phyloP scores from a whole-genome alignment of 2,329 filamentous ascomycete species.

The Coniochaeta sp. region DNA sequence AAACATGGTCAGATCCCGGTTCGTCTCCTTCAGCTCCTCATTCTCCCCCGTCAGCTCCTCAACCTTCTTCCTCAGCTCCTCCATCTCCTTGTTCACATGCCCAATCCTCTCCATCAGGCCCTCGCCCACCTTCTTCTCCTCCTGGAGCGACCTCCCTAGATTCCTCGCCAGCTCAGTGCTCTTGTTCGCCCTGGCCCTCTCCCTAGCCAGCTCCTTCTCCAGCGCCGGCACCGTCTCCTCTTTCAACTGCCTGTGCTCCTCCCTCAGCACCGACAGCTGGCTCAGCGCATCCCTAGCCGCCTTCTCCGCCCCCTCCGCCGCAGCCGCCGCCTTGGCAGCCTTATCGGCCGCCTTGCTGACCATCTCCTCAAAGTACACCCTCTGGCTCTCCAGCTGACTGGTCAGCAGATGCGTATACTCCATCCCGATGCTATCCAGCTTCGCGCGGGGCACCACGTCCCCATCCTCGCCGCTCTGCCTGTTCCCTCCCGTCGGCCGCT shows the following conservation, averaged over 20 bases:
- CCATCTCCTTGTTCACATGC: constrained; percentile 58
- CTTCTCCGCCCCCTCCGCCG: constrained; percentile 54
- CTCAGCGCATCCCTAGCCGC: constrained; percentile 40
- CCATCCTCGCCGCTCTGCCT: constrained; percentile 3
- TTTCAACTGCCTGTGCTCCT: constrained; percentile 43
- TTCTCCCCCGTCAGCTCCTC: constrained; percentile 54
- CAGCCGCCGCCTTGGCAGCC: constrained; percentile 62
- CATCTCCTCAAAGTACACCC: constrained; percentile 89
- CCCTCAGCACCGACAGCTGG: constrained; percentile 44
- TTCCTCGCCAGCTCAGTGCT: constrained; percentile 69
- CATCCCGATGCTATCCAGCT: constrained; percentile 70
- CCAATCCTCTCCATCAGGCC: constrained; percentile 77
- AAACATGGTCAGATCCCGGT: constrained; percentile 80
- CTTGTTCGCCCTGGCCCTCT: constrained; percentile 60
- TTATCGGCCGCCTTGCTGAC: constrained; percentile 86
- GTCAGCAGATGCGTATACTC: constrained; percentile 94
- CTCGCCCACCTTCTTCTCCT: constrained; percentile 80
- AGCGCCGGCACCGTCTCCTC: constrained; percentile 55
- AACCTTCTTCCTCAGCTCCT: constrained; percentile 48
- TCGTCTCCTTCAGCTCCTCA: constrained; percentile 73
- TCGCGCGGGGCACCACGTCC: constrained; percentile 64
- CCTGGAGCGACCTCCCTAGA: constrained; percentile 67
- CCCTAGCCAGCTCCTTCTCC: constrained; percentile 65
- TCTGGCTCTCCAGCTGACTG: constrained; percentile 85
- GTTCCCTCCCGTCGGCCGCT: constrained; percentile 13